Conservation (phyloP, 176 grass and related monocot species). For the Eremochloa ophiuroides region DNA sequence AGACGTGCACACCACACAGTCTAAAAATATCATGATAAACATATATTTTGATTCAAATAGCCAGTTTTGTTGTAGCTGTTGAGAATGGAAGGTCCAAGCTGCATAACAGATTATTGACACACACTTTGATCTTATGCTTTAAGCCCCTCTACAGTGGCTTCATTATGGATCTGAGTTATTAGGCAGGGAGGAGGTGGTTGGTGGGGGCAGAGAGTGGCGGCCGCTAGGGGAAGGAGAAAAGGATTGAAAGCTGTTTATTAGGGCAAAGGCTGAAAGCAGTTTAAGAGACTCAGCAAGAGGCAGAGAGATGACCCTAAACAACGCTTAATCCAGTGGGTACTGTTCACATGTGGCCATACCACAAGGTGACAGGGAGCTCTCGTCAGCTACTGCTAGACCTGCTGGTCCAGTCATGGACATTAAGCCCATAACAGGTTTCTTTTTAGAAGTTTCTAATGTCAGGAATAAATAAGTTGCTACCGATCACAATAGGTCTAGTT, state of each 20-base stretch:
- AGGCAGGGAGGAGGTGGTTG: background rate
- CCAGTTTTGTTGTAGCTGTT: conserved; percentile 1
- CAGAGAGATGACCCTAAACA: background rate
- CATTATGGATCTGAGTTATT: background rate
- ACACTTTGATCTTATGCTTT: background rate
- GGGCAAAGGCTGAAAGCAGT: background rate
- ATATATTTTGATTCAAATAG: conserved; percentile 1
- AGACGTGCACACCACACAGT: background rate
- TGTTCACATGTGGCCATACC: background rate
- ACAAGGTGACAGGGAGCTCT: background rate
- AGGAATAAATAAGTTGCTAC: background rate
- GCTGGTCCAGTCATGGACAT: background rate
- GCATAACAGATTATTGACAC: conserved; percentile 5
- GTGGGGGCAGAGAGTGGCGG: background rate
- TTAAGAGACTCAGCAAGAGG: background rate
- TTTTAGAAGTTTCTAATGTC: conserved; percentile 20
- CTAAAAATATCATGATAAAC: background rate
- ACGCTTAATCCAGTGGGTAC: background rate
- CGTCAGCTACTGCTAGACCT: background rate
- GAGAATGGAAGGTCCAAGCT: background rate
- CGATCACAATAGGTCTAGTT: background rate
- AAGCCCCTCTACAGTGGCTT: background rate
- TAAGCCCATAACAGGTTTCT: background rate
- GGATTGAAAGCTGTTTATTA: background rate
- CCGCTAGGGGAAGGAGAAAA: background rate